phyloP scores from a whole-genome alignment of 257 asterid species.

The Nicotiana sylvestris region DNA sequence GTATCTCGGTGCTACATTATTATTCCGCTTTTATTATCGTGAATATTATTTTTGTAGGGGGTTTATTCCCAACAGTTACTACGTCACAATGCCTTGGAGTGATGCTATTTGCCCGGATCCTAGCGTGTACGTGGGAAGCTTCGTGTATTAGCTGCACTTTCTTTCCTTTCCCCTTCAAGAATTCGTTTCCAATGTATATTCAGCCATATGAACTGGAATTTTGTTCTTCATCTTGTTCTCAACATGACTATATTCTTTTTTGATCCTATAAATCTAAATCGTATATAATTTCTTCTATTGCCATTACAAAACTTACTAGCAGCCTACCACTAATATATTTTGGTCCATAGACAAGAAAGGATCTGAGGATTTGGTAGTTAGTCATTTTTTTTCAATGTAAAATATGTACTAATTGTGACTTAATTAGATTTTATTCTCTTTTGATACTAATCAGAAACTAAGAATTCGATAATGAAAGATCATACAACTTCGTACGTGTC shows the following conservation, averaged over 20 bases:
- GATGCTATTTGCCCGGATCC: too few relatives aligned
- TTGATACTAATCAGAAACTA: not conserved
- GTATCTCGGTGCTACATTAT: too few relatives aligned
- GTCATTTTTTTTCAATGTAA: not conserved
- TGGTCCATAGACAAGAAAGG: not conserved
- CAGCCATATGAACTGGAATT: not conserved
- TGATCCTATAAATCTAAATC: not conserved
- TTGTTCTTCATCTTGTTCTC: conserved; percentile 3
- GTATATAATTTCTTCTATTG: not conserved
- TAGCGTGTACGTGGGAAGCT: too few relatives aligned
- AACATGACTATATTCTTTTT: conserved; percentile 4
- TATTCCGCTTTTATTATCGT: too few relatives aligned
- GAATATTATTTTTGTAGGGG: too few relatives aligned
- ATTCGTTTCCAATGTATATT: not conserved
- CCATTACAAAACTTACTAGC: not conserved
- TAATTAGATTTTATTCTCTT: not conserved
- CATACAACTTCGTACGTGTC: not conserved
- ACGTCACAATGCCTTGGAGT: too few relatives aligned
- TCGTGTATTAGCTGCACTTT: too few relatives aligned
- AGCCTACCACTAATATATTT: not conserved
- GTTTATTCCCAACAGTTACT: too few relatives aligned
- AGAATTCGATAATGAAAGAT: not conserved
- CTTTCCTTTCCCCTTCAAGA: too few relatives aligned
- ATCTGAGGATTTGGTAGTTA: conserved; percentile 6
- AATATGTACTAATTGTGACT: not conserved